Evolutionary conservation across 1,284 basidiomycete genomes (phyloP), one percentile per base, ranked within the genome.

Genomic region (Exobasidium rhododendri): DNA sequence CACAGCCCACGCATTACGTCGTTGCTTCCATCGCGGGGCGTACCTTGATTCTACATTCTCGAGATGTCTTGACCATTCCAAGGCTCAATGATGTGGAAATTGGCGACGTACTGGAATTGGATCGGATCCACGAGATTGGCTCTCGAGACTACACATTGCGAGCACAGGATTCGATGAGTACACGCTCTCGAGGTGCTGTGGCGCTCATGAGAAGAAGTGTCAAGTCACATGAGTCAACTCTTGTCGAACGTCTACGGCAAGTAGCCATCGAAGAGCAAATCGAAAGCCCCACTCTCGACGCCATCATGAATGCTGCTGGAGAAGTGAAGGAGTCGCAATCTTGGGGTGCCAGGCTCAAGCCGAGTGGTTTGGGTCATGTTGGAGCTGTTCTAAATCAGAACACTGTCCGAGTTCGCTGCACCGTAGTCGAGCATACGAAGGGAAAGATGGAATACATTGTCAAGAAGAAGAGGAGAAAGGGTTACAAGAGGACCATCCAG

Each of bases 381-480:
- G 76, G 76, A 10, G 71, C 75, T 7, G 63, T 61, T 28, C 62
- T 80, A 2, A 53, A 64, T 2, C 45, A 54, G 0, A 55, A 63
- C 6, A 66, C 73, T 1, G 87, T 96, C 64, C 83, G 84, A 63
- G 89, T 94, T 46, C 84, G 89, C 66, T 89, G 92, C 22, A 94
- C 92, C 17, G 92, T 98, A 13, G 83, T 97, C 51, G 94, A 98
- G 81, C 93, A 98, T 80, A 97, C 94, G 40, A 96, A 94, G 81
- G 90, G 91, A 17, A 86, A 85, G 54, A 88, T 97, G 88, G 90
- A 94, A 81, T 85, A 85, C 69, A 90, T 92, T 58, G 86, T 93
- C 81, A 96, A 97, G 83, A 94, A 93, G 84, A 98, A 97, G 84
- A 84, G 92, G 81, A 88, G 94, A 86, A 97, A 97, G 84, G 93